Base-by-base conservation (phyloP, 768 basidiomycete species). In the Termitomyces sp. region DNA sequence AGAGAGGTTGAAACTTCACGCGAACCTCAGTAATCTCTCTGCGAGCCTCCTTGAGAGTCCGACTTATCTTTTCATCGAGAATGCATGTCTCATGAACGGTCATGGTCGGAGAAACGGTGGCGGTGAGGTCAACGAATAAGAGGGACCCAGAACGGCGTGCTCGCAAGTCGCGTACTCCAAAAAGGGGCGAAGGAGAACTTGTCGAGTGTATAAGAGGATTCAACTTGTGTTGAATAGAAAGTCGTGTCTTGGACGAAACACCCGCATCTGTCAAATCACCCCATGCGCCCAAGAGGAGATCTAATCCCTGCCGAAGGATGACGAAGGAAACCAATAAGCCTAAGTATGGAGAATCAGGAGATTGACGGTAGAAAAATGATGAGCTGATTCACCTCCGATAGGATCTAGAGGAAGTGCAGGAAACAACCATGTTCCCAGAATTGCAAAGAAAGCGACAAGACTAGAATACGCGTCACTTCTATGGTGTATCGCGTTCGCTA, bases 401-500 rank as follows among this genome's bases (percentile, higher is more conserved):
- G 97, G 95, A 69, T 99, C 97, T 37, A 98, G 76, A 57, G 97
- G 90, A 54, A 92, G 68, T n/a, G 82, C 77, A 16, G 94, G 94
- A 70, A 90, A 90, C 62, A 85, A 77, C 77, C 91, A 91, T 10
- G 88, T 92, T 13, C 95, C 94, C 8, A 98, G 73, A 66, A 99
- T 99, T 16, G 96, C 95, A 47, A 89, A 81, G 55, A 98, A 82
- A 12, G 95, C 94, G 54, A 99, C 93, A 50, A 88, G 64, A 64
- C 94, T 95, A 3, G 94, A 94, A 67, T 94, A 93, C 6, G 93
- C 94, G 70, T 99, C 97, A 62, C 92, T 94, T n/a, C 97, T 83
- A 73, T 99, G 97, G 70, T 98, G 96, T 56, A 94, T 81, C 6
- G 96, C 97, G 69, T 98, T 99, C n/a, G 97, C 97, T 20, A 88